Evolutionary conservation across 768 basidiomycete species (phyloP), one percentile per base, ranked within the genome.

Genomic region (Zangia roseola): DNA sequence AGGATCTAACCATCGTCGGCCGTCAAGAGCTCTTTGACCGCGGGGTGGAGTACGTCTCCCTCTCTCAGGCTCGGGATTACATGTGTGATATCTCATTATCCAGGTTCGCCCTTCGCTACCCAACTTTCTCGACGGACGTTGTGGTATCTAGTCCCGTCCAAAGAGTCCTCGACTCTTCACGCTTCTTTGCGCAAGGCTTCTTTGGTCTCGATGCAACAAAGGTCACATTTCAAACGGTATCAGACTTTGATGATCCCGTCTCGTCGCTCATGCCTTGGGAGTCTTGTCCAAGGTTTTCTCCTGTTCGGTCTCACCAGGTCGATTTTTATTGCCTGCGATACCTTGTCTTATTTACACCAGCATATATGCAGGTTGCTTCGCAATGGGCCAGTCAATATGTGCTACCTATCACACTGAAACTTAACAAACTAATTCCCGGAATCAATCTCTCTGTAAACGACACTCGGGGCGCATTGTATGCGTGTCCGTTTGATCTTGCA

Each of bases 211-310:
- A 47, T 8, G 50, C 56, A 14, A 59, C 67, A 47, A 60, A 58
- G 8, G 52, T 68, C 13, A 50, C 56, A 17, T 67, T 74, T 44
- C 49, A 56, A 4, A 62, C 62, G 16, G 62, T 72, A 39, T 36
- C 52, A 4, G 73, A 75, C 52, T 60, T 72, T 43, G 52, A 53
- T 37, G 58, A 58, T 43, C 69, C 70, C n/a, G 59, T 68, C 17
- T 69, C 71, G 34, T 74, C 71, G 70, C 71, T 76, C 50, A 74
- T 64, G 26, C 74, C 71, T 23, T 71, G 71, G 70, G 60, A 64
- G 45, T 71, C 68, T 16, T 75, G 74, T 55, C 57, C 66, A 0
- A 55, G n/a, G 37, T 54, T 57, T 45, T 43, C 57, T n/a, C 24
- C 6, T 6, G 16, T 5, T 40, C 20, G 43, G 10, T 5, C 45